These are phyloP conservation scores for Ascochyta lentis DNA, from an alignment of 2,329 filamentous ascomycete genomes.

Conservation along the genomic window DNA sequence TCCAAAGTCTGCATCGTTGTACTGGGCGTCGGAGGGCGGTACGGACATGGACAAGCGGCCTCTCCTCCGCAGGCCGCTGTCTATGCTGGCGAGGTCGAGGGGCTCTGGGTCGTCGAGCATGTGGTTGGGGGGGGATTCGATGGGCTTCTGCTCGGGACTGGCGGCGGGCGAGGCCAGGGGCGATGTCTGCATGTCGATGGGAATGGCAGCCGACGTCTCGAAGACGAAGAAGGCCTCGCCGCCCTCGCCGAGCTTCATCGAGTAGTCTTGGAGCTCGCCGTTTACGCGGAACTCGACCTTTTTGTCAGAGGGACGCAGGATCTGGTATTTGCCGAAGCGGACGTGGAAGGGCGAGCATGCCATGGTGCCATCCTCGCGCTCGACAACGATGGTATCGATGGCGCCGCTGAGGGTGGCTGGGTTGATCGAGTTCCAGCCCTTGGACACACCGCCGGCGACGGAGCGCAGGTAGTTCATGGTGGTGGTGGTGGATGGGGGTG, in stretches of 20 bases:
- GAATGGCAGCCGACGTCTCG: conserved; percentile 89
- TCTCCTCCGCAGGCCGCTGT: conserved; percentile 27
- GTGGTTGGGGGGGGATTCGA: conserved; percentile 53
- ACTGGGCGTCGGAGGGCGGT: conserved; percentile 30
- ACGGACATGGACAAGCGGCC: conserved; percentile 43
- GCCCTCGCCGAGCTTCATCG: conserved; percentile 97
- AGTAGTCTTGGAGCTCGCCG: conserved; percentile 86
- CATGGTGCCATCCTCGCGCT: conserved; percentile 87
- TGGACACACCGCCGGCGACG: conserved; percentile 92
- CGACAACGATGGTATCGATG: conserved; percentile 98
- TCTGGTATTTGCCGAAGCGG: conserved; percentile 97
- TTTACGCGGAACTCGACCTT: conserved; percentile 99
- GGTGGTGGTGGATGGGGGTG: conserved; percentile 31
- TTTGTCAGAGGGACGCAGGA: conserved; percentile 94
- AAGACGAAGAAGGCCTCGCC: conserved; percentile 99
- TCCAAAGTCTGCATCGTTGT: conserved; percentile 23
- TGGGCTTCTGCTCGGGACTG: conserved; percentile 72
- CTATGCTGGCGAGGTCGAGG: conserved; percentile 66
- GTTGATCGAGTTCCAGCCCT: conserved; percentile 99
- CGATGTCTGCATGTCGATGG: conserved; percentile 92
- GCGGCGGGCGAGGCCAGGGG: conserved; percentile 88
- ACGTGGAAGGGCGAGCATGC: conserved; percentile 98
- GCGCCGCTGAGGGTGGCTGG: conserved; percentile 95
- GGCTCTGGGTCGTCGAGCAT: conserved; percentile 72
- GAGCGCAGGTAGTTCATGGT: conserved; percentile 97